A percentile compares a stretch with the other conserved stretches of the same genome.
phyloP scores from a whole-genome alignment of 768 basidiomycete genomes.

The Mrakia blollopis region DNA sequence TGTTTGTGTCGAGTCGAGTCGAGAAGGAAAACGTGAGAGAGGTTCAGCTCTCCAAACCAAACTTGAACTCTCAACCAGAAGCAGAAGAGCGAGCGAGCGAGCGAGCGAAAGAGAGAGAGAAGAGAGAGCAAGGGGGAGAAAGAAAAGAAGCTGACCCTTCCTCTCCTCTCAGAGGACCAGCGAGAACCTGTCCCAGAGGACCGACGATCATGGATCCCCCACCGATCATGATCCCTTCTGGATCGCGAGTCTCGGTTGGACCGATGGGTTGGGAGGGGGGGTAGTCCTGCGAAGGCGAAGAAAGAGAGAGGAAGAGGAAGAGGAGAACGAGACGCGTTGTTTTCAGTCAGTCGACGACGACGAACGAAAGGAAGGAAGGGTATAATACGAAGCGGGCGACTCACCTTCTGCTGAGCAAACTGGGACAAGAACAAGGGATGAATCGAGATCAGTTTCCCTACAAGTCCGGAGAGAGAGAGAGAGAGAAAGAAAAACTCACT shows the following conservation, averaged over 20 bases:
- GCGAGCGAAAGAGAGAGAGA: too few relatives aligned
- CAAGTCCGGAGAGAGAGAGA: too few relatives aligned
- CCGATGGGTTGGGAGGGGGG: conserved; percentile 49
- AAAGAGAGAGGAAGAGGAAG: not conserved
- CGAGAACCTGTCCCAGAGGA: conserved; percentile 57
- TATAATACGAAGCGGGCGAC: conserved; percentile 1
- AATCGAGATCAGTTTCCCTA: not conserved
- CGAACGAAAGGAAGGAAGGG: too few relatives aligned
- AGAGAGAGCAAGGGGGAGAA: not conserved
- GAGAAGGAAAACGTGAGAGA: too few relatives aligned
- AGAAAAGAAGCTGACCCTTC: conserved; percentile 48
- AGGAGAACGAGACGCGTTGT: too few relatives aligned
- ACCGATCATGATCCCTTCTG: conserved; percentile 56
- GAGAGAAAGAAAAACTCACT: not conserved
- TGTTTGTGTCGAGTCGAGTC: too few relatives aligned
- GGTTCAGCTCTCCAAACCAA: too few relatives aligned
- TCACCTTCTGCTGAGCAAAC: conserved; percentile 51
- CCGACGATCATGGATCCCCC: conserved; percentile 61
- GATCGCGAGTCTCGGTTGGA: conserved; percentile 33
- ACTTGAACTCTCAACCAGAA: too few relatives aligned
- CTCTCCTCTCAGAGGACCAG: conserved; percentile 54
- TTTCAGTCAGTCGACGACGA: not conserved
- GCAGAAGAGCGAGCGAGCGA: too few relatives aligned
- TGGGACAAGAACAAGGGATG: conserved; percentile 37
- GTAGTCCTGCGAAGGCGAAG: conserved; percentile 45